Evolutionary conservation across 805 yeast genomes (phyloP).

Genomic region (Komagataella kurtzmanii): DNA sequence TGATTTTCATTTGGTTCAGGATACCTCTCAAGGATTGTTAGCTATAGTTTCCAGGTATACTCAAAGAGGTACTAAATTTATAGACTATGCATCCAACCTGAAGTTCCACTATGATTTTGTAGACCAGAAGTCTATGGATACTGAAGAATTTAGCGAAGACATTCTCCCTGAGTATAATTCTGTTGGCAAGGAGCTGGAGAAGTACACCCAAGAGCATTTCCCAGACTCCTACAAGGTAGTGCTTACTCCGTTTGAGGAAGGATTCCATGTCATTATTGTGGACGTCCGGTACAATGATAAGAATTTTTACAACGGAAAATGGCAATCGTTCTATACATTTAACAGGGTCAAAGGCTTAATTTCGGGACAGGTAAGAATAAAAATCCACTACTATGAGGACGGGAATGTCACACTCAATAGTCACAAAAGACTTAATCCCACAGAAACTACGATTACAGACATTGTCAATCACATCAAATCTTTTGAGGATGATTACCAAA

Average conservation of each 20-base stretch:
- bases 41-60: conserved; percentile 35
- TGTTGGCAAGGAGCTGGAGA: conserved; percentile 18
- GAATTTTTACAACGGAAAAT: conserved; percentile 82
- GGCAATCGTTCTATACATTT: conserved; percentile 58
- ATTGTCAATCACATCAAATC: conserved; percentile 33
- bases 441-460: conserved; percentile 8
- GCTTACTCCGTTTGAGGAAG: conserved; percentile 24
- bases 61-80: conserved; percentile 33
- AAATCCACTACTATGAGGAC: conserved; percentile 89
- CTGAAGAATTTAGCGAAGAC: conserved; percentile 22
- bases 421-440: conserved; percentile 17
- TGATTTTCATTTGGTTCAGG: conserved; percentile 18
- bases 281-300: conserved; percentile 62
- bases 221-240: conserved; percentile 39
- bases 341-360: conserved; percentile 19
- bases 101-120: conserved; percentile 49
- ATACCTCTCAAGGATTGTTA: conserved; percentile 2
- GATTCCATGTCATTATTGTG: conserved; percentile 28
- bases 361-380: conserved; percentile 45
- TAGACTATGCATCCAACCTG: conserved; percentile 35
- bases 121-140: conserved; percentile 32
- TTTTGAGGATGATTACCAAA: conserved; percentile 49
- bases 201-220: conserved; percentile 53
- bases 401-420: conserved; percentile 80
- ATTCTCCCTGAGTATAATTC: conserved; percentile 7